Conservation (phyloP, 2,329 filamentous ascomycete genomes). For the Microcyclospora tardicrescens region DNA sequence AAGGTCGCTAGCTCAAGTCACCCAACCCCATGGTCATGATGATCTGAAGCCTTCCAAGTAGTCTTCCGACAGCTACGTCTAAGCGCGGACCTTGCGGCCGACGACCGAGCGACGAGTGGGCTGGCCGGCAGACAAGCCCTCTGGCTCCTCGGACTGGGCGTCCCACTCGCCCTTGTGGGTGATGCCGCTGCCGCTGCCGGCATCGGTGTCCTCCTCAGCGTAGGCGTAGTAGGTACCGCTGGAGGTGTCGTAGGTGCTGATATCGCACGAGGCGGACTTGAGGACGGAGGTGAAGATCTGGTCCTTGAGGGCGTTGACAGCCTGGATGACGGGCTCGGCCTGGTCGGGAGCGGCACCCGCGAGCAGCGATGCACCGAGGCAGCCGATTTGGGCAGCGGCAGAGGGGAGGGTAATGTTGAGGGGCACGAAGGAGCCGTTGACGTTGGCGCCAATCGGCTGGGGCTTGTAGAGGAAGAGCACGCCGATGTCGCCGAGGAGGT, state of each 20-base stretch:
- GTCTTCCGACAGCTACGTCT: too few relatives aligned
- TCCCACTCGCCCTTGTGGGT: slow-evolving; percentile 8
- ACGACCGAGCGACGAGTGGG: too few relatives aligned
- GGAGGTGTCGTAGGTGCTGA: slow-evolving; percentile 3
- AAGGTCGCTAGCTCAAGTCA: too few relatives aligned
- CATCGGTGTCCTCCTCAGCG: slow-evolving; percentile 5
- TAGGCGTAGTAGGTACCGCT: slow-evolving; percentile 1
- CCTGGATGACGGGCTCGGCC: slow-evolving; percentile 7
- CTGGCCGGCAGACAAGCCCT: slow-evolving; percentile 4
- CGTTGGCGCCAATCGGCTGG: slow-evolving; percentile 3
- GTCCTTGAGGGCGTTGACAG: slow-evolving; percentile 6
- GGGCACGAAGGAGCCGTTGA: slow-evolving; percentile 8
- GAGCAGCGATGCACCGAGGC: slow-evolving; percentile 5
- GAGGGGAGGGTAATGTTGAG: slow-evolving; percentile 6
- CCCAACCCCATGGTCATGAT: too few relatives aligned
- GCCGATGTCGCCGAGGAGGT: slow-evolving; percentile 10
- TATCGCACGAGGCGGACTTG: slow-evolving; percentile 4
- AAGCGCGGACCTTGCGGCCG: too few relatives aligned
- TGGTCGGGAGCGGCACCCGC: slow-evolving; percentile 6
- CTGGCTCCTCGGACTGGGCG: slow-evolving; percentile 6
- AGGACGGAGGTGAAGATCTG: slow-evolving; percentile 6
- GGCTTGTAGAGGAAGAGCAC: slow-evolving; percentile 8
- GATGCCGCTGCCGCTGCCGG: slow-evolving; percentile 9
- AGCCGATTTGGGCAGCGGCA: slow-evolving; percentile 6
- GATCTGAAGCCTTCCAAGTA: too few relatives aligned